Evolutionary conservation across 352 stramenopile species (phyloP).

Genomic region (Globisporangium echinulatum): DNA sequence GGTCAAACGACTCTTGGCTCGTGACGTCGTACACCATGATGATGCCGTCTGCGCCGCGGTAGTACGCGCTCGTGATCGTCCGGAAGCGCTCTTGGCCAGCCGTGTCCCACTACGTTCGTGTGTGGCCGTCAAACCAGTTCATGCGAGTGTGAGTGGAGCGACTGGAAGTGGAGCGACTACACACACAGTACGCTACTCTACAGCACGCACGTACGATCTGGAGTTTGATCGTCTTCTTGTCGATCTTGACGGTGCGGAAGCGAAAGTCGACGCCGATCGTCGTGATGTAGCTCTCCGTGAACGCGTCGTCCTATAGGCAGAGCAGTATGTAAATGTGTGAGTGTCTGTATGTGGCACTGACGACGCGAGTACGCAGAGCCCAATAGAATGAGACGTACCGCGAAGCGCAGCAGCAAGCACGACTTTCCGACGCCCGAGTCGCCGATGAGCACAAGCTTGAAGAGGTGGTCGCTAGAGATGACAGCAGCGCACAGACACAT

Average conservation of each 20-base stretch:
- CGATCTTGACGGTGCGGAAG: slow-evolving; percentile 97
- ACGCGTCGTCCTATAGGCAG: slow-evolving; percentile 88
- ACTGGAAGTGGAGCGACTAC: not conserved
- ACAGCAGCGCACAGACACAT: not conserved
- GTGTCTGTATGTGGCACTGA: not conserved
- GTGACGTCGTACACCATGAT: slow-evolving; percentile 99
- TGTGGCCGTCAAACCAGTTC: not conserved
- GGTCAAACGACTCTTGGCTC: slow-evolving; percentile 98
- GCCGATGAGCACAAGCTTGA: slow-evolving; percentile 98
- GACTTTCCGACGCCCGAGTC: slow-evolving; percentile 98
- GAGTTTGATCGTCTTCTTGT: slow-evolving; percentile 98
- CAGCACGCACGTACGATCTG: slow-evolving; percentile 87
- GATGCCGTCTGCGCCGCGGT: slow-evolving; percentile 97
- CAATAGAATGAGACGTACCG: slow-evolving; percentile 35
- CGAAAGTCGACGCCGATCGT: slow-evolving; percentile 94
- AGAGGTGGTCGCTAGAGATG: slow-evolving; percentile 86
- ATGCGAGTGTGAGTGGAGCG: not conserved
- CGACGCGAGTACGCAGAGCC: not conserved
- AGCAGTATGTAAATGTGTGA: not conserved
- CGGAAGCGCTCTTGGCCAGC: slow-evolving; percentile 98
- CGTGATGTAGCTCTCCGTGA: slow-evolving; percentile 97
- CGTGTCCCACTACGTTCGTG: slow-evolving; percentile 89
- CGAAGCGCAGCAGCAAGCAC: slow-evolving; percentile 96
- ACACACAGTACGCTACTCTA: not conserved
- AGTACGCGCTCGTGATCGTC: slow-evolving; percentile 99